Percentiles rank a stretch among this genome's conserved stretches.
Conservation (phyloP, 2,329 filamentous ascomycete genomes). For the Talaromyces rugulosus region DNA sequence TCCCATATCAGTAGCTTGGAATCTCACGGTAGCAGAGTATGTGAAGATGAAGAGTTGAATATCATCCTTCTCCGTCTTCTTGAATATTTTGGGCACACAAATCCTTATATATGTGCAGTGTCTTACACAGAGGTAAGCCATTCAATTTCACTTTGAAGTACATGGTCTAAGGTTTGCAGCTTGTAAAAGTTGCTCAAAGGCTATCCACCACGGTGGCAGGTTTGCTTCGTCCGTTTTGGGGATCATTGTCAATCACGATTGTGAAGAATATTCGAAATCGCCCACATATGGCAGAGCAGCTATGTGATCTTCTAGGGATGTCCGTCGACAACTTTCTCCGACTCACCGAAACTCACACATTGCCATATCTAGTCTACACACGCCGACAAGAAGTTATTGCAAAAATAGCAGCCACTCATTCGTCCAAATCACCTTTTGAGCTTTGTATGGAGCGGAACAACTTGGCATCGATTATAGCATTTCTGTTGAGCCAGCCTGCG, state of each 20-base stretch:
- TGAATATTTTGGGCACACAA: conserved; percentile 80
- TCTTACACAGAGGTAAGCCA: conserved; percentile 71
- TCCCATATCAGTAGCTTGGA: neutral
- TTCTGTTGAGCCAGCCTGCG: conserved; percentile 57
- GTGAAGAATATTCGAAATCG: conserved; percentile 75
- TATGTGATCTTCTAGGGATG: conserved; percentile 77
- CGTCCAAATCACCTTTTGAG: conserved; percentile 54
- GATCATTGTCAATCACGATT: conserved; percentile 72
- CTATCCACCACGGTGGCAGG: conserved; percentile 60
- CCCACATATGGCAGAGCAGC: conserved; percentile 74
- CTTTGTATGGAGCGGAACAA: conserved; percentile 57
- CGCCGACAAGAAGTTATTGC: conserved; percentile 74
- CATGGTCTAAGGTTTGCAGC: conserved; percentile 32
- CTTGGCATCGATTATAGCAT: conserved; percentile 55
- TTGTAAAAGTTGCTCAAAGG: conserved; percentile 67
- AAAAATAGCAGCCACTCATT: conserved; percentile 69
- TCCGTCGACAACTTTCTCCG: conserved; percentile 70
- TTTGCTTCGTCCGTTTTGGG: conserved; percentile 85
- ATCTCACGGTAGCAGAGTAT: conserved; percentile 47
- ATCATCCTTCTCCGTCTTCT: conserved; percentile 78
- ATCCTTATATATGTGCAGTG: conserved; percentile 71
- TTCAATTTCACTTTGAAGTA: neutral
- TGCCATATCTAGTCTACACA: conserved; percentile 81
- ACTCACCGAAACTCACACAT: conserved; percentile 71
- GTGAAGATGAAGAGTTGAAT: conserved; percentile 78